phyloP scores from a whole-genome alignment of 148 eudicot species.

The Persicaria maculosa region DNA sequence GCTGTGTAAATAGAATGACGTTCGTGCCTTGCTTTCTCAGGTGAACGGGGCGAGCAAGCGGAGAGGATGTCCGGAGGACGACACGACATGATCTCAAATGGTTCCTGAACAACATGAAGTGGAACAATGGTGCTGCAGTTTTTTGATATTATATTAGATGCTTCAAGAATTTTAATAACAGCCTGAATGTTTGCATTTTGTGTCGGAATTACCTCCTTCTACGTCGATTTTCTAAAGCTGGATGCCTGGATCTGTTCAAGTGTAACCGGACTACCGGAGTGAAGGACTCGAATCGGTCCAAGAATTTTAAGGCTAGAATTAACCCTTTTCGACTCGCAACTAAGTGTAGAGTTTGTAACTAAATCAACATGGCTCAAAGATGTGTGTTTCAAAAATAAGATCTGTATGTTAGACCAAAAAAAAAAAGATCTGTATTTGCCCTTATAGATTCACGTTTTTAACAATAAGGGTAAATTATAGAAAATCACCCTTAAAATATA shows the following conservation, averaged over 20 bases:
- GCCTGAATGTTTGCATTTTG: no score
- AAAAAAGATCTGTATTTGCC: no score
- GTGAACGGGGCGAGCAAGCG: conserved; percentile 73
- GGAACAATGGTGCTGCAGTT: neutral
- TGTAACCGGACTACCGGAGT: neutral
- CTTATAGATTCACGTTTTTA: no score
- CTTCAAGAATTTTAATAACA: no score
- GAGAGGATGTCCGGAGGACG: conserved; percentile 88
- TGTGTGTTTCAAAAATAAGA: no score
- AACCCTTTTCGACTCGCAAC: neutral
- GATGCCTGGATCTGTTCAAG: neutral
- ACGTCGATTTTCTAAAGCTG: neutral
- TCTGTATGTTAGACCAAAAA: no score
- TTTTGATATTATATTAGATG: no score
- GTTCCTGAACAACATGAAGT: neutral
- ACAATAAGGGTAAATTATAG: no score
- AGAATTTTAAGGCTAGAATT: neutral
- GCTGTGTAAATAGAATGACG: neutral
- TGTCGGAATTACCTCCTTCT: no score
- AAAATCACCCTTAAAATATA: no score
- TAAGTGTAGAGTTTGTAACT: neutral
- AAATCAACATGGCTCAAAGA: no score
- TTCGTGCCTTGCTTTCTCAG: conserved; percentile 23
- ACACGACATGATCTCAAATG: conserved; percentile 37
- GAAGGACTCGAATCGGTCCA: neutral